A percentile compares a stretch with the other conserved stretches of the same genome.
These are phyloP conservation scores for Luffa acutangula DNA, from an alignment of 306 rosid species.

Conservation along the genomic window DNA sequence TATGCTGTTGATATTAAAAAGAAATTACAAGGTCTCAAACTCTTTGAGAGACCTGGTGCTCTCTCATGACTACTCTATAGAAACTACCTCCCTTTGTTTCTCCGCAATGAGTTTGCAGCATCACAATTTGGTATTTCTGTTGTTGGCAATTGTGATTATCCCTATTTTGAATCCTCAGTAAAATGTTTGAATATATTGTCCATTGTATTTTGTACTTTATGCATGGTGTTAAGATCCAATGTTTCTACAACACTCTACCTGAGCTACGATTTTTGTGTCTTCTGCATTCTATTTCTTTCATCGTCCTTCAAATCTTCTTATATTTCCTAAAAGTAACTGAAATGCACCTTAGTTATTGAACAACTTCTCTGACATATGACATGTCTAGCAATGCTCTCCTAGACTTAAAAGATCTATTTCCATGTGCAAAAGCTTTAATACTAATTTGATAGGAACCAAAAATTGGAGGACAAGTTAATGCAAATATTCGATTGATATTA, in stretches of 20 bases:
- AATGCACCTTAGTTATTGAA: background rate
- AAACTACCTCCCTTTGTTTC: background rate
- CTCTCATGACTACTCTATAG: background rate
- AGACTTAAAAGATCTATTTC: background rate
- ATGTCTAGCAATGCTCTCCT: background rate
- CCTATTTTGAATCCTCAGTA: background rate
- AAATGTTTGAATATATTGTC: background rate
- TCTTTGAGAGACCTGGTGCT: too few species aligned
- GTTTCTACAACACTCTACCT: background rate
- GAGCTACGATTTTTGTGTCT: background rate
- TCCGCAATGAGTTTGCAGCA: background rate
- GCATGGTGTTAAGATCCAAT: background rate
- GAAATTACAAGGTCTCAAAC: background rate
- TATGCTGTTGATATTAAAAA: background rate
- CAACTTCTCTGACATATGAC: background rate
- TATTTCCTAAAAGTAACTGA: background rate
- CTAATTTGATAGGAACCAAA: background rate
- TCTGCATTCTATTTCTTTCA: background rate
- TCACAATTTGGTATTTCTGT: background rate
- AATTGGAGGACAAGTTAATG: background rate
- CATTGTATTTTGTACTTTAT: background rate
- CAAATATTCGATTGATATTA: too few species aligned
- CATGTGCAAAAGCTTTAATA: background rate
- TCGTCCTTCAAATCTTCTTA: background rate
- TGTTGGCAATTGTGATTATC: background rate